Evolutionary conservation across 306 rosid genomes (phyloP), one percentile per base, ranked within the genome.

Genomic region (Casuarina equisetifolia): DNA sequence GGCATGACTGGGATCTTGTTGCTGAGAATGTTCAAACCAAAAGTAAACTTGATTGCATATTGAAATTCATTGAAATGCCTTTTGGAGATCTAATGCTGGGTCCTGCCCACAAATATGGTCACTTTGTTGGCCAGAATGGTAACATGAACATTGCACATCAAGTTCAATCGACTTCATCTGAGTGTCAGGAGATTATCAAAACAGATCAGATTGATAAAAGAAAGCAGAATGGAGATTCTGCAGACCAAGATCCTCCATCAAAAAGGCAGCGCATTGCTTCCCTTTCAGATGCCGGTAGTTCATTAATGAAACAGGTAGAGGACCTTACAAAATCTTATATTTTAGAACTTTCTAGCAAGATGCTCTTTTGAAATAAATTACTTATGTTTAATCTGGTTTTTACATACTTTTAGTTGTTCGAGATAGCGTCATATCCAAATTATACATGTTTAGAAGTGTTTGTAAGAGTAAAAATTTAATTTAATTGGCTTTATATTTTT

Each of bases 1-100:
- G 99, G 77, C 97, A 95, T 84, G 92, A 89, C 79, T 95, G 99
- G 99, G 99, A 91, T 8, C 91, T 91, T 70, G 96, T 95, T 78
- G 92, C 90, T 79, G 91, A 87, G 69, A 88, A 81, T 80, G 89
- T 92, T 78, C 86, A 88, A 70, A 91, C 96, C 78, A 95, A 88
- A 85, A 87, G 85, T 58, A 92, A 92, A 72, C 85, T 84, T 70
- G 99, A 92, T 50, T 95, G 99, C 72, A 90, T 95, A 66, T 81
- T 88, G 38, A 92, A 90, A 82, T 91, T 95, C 54, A 88, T 92
- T 72, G 97, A 95, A 86, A 79, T 95, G 54, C 99, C 99, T 35
- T 87, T 92, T 79, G 99, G 99, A 79, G 92, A 90, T 81, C 86
- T 82, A 78, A 58, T 86, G 85, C 79, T 91, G 80, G 80, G 91